Percentiles rank a stretch among this genome's conserved stretches.
Evolutionary conservation across 2,329 filamentous ascomycete genomes (phyloP).

Genomic region (Corinectria fuckeliana): DNA sequence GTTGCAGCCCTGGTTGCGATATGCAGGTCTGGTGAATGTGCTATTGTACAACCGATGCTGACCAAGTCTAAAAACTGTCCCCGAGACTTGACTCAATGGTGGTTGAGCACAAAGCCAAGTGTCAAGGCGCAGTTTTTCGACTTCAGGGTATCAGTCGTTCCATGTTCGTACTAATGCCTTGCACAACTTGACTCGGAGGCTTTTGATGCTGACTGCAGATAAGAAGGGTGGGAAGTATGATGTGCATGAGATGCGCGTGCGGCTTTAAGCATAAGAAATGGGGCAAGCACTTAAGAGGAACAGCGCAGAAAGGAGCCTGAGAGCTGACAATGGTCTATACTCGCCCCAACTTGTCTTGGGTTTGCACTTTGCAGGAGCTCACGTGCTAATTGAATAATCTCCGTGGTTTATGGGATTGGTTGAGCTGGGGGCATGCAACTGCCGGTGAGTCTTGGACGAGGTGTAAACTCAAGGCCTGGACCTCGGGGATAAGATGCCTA

Average conservation of each 20-base stretch:
- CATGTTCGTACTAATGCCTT: background rate
- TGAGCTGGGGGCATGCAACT: conserved; percentile 22
- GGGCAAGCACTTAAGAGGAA: background rate
- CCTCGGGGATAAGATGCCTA: background rate
- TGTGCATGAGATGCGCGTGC: background rate
- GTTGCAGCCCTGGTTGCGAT: no score
- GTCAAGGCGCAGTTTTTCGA: background rate
- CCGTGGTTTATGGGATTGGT: background rate
- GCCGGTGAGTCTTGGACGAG: conserved; percentile 34
- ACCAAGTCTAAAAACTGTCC: background rate
- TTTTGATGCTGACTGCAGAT: background rate
- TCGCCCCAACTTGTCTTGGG: background rate
- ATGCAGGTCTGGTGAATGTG: no score
- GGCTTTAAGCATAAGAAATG: no score
- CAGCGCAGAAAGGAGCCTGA: background rate
- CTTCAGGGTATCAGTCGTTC: background rate
- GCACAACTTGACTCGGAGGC: background rate
- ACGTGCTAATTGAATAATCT: background rate
- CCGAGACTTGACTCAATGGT: background rate
- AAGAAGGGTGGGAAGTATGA: background rate
- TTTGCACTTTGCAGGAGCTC: no score
- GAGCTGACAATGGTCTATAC: background rate
- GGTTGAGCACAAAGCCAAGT: background rate
- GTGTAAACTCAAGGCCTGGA: conserved; percentile 21
- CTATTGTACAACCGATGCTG: background rate